These are phyloP conservation scores for Cladochytrium replicatum DNA, from an alignment of 192 early-diverging fungal species.

Conservation along the genomic window DNA sequence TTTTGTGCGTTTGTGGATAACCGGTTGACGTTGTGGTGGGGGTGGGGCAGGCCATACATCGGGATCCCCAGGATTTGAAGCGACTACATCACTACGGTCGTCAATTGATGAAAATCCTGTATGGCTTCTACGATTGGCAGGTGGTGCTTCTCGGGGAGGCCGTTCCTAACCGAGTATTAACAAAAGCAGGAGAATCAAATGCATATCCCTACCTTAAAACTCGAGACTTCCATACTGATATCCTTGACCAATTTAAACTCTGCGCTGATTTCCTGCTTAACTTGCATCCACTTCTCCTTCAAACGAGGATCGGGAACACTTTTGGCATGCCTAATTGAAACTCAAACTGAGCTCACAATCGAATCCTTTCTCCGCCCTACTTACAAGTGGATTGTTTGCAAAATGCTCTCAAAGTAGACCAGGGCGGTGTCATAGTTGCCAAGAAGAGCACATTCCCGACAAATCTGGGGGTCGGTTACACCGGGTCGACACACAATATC, in stretches of 20 bases:
- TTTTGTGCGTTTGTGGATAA: too few species aligned
- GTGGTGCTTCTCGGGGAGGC: too few species aligned
- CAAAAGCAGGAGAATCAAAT: too few species aligned
- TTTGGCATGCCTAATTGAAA: conserved; percentile 32
- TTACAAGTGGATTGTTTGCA: conserved; percentile 36
- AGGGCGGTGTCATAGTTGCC: conserved; percentile 48
- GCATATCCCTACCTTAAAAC: conserved; percentile 43
- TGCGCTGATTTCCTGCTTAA: conserved; percentile 20
- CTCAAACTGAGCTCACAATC: neutral
- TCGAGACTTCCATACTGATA: conserved; percentile 35
- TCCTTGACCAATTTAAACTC: conserved; percentile 46
- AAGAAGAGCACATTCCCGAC: conserved; percentile 43
- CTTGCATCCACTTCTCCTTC: conserved; percentile 30
- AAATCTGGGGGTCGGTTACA: conserved; percentile 37
- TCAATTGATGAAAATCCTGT: too few species aligned
- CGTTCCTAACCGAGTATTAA: too few species aligned
- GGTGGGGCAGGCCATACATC: too few species aligned
- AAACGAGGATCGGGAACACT: conserved; percentile 14
- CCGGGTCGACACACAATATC: too few species aligned
- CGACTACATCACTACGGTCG: too few species aligned
- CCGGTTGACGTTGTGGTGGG: too few species aligned
- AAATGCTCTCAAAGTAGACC: conserved; percentile 41
- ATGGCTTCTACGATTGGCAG: too few species aligned
- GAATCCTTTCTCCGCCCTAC: too few species aligned
- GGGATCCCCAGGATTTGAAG: too few species aligned